These are phyloP conservation scores for Canavalia ensiformis DNA, from an alignment of 306 rosid genomes.

Conservation along the genomic window DNA sequence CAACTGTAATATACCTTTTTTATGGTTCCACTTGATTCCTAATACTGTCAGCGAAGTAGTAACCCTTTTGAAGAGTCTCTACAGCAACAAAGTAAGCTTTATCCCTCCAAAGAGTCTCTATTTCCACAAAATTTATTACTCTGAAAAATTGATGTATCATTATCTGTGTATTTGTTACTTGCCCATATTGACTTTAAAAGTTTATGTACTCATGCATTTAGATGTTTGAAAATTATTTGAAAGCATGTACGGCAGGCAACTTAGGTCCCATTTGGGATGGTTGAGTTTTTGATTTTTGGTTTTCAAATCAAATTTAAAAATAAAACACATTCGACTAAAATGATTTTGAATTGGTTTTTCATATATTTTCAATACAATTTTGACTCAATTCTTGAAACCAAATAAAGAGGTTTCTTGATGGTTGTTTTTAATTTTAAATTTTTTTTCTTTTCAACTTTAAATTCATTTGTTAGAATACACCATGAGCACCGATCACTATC, in stretches of 20 bases:
- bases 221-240: constrained; percentile 38
- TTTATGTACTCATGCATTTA: not conserved
- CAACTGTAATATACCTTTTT: constrained; percentile 15
- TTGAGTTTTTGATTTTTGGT: too few relatives aligned
- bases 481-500: too few relatives aligned
- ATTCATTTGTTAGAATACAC: too few relatives aligned
- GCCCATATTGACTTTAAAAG: not conserved
- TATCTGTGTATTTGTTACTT: constrained; percentile 3
- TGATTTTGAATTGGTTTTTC: too few relatives aligned
- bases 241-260: not conserved
- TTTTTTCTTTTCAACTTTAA: too few relatives aligned
- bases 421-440: too few relatives aligned
- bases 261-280: not conserved
- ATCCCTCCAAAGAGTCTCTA: not conserved
- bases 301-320: too few relatives aligned
- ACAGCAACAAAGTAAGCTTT: too few relatives aligned
- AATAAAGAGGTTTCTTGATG: too few relatives aligned
- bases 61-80: not conserved
- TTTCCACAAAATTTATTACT: not conserved
- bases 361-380: too few relatives aligned
- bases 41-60: constrained; percentile 12
- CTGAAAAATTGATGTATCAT: constrained; percentile 16
- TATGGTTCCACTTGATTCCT: not conserved
- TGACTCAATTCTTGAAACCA: too few relatives aligned
- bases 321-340: too few relatives aligned